Percentiles rank a stretch among this genome's conserved stretches.
These are phyloP conservation scores for Aspergillus thermomutatus DNA, from an alignment of 2,329 filamentous ascomycete genomes.

Conservation along the genomic window DNA sequence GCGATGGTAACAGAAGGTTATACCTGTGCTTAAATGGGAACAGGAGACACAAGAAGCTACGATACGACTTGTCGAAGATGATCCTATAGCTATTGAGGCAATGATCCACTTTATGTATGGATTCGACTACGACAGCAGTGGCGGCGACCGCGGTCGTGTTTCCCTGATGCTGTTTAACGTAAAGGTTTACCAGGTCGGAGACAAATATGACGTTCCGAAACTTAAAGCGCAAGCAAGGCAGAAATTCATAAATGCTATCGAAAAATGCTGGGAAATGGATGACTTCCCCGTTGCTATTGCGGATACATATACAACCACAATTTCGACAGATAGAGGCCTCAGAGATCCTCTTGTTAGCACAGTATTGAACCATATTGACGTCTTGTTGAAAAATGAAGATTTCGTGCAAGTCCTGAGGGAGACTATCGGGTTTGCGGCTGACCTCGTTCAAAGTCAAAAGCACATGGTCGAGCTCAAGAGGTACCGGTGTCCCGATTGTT, in stretches of 20 bases:
- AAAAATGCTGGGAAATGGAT: constrained; percentile 20
- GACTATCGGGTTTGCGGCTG: constrained; percentile 3
- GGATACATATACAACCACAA: constrained; percentile 5
- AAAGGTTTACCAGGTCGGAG: constrained; percentile 21
- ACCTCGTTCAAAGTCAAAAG: constrained; percentile 4
- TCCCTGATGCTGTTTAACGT: constrained; percentile 22
- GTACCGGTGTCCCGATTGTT: constrained; percentile 2
- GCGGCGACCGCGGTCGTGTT: constrained; percentile 7
- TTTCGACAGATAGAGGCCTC: constrained; percentile 5
- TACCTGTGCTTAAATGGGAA: too few relatives aligned
- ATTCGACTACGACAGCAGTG: constrained; percentile 19
- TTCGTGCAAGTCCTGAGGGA: constrained; percentile 8
- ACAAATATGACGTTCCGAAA: constrained; percentile 21
- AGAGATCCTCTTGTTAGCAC: constrained; percentile 6
- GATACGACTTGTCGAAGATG: constrained; percentile 16
- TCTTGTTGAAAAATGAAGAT: constrained; percentile 4
- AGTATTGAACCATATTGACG: constrained; percentile 4
- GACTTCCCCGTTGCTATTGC: constrained; percentile 14
- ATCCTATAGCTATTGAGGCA: constrained; percentile 17
- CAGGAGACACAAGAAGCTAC: constrained; percentile 10
- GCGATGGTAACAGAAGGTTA: too few relatives aligned
- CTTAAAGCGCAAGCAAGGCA: constrained; percentile 19
- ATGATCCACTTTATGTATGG: constrained; percentile 27
- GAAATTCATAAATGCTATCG: constrained; percentile 15
- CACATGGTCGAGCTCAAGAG: background rate